Evolutionary conservation across 2,329 filamentous ascomycete species (phyloP), one percentile per base, ranked within the genome.

Genomic region (Pseudogymnoascus verrucosus): DNA sequence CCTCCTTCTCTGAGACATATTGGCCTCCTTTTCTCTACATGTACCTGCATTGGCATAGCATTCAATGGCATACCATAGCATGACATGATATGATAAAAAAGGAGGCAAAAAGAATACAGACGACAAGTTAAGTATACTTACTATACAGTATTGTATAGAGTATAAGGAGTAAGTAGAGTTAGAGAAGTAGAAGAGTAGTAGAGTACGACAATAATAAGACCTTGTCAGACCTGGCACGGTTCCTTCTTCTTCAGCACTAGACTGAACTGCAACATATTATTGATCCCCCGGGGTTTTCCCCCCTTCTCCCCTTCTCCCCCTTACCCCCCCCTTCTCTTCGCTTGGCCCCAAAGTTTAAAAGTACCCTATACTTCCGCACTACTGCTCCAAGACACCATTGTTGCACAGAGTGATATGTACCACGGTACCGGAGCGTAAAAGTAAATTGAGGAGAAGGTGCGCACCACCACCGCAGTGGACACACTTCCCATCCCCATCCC

Each of bases 161-260:
- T 54, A 54, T 54, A 28, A 11, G 6, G 23, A 28, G 23, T n/a
- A 54, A 54, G 44, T 54, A 54, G 23, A 54, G 21, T n/a, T n/a
- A 11, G 8, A 28, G 23, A 31, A 44, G 11, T 1, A 51, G 42
- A 51, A 12, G 8, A 51, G 44, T 31, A 28, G 44, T 26, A 26
- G 14, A 54, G 44, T 54, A 54, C 23, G 14, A 54, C 44, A 54
- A 31, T 54, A 54, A 28, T 14, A 54, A 54, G 44, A 54, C 44
- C 44, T 54, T 54, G 44, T 54, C 44, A 31, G 44, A 54, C 44
- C 44, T 54, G 44, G 14, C 14, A 54, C 44, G 23, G 44, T 54
- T 28, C 44, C 23, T 31, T 54, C 44, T 54, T 54, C 44, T 54
- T 54, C 44, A 54, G 44, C 44, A 54, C 44, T 51, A 51, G 44